phyloP scores from a whole-genome alignment of 139 green algal genomes.

The Closterium sp. region DNA sequence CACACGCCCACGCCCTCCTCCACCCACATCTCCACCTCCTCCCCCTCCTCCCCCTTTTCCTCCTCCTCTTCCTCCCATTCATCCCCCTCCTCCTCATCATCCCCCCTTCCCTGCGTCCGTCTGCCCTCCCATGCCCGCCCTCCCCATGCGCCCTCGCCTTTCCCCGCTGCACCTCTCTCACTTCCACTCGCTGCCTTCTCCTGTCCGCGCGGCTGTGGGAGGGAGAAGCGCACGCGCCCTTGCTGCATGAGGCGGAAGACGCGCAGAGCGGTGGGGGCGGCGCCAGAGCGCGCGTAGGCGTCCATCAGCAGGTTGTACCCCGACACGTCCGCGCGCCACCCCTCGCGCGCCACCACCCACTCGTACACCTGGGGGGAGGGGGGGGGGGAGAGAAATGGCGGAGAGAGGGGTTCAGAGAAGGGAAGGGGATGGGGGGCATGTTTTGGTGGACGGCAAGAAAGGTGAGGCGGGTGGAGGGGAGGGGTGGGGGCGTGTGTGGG shows the following conservation, averaged over 20 bases:
- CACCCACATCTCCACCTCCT: background rate
- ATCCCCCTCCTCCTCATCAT: background rate
- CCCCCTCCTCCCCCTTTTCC: too few species aligned
- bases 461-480: background rate
- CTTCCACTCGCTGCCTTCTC: background rate
- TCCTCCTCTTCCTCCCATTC: background rate
- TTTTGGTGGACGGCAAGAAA: background rate
- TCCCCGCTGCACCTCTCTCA: background rate
- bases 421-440: too few species aligned
- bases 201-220: background rate
- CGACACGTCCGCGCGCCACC: slow-evolving; percentile 23
- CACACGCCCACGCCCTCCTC: background rate
- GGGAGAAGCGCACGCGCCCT: background rate
- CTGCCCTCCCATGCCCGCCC: background rate
- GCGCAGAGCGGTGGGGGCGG: background rate
- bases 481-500: too few species aligned
- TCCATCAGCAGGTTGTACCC: slow-evolving; percentile 40
- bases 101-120: too few species aligned
- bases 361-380: slow-evolving; percentile 17
- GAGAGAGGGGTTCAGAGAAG: too few species aligned
- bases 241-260: background rate
- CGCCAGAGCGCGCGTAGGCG: background rate
- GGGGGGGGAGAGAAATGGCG: background rate
- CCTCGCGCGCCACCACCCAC: background rate
- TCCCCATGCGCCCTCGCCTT: background rate